Percentiles rank a stretch among this genome's conserved stretches.
These are phyloP conservation scores for Zygosaccharomyces rouxii DNA, from an alignment of 805 yeast genomes.

Conservation along the genomic window DNA sequence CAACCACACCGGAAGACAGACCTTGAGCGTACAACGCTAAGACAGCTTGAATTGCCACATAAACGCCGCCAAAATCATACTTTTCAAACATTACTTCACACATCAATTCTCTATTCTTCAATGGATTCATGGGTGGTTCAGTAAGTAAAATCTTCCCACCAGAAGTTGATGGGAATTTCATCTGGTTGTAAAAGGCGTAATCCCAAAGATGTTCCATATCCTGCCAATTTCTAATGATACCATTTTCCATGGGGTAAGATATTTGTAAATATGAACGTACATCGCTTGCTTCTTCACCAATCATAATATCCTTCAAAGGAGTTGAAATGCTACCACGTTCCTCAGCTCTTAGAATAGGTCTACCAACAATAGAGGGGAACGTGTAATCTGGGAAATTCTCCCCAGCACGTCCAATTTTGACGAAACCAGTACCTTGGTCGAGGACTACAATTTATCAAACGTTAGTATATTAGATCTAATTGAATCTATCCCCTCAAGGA, in stretches of 20 bases:
- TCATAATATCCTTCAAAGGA: constrained; percentile 93
- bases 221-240: constrained; percentile 95
- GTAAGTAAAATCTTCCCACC: constrained; percentile 84
- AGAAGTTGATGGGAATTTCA: constrained; percentile 70
- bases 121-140: constrained; percentile 97
- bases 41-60: constrained; percentile 97
- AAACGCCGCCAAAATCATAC: constrained; percentile 87
- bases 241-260: constrained; percentile 98
- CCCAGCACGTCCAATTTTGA: constrained; percentile 94
- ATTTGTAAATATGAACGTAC: constrained; percentile 87
- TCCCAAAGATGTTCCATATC: constrained; percentile 99
- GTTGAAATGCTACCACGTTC: constrained; percentile 61
- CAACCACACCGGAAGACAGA: constrained; percentile 93
- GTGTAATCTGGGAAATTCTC: constrained; percentile 96
- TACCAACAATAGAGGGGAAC: constrained; percentile 94
- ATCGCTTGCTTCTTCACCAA: constrained; percentile 91
- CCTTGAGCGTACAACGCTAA: constrained; percentile 97
- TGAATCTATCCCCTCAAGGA: neutral
- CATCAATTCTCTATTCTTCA: constrained; percentile 87
- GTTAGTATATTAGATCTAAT: constrained; percentile 10
- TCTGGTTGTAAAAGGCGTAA: constrained; percentile 88
- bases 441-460: constrained; percentile 48
- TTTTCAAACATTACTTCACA: constrained; percentile 92
- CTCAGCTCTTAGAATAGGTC: constrained; percentile 96
- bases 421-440: constrained; percentile 99